Percentiles rank a stretch among this genome's conserved stretches.
Evolutionary conservation across 495 filamentous ascomycete genomes (phyloP).

Genomic region (Penicillium canescens): DNA sequence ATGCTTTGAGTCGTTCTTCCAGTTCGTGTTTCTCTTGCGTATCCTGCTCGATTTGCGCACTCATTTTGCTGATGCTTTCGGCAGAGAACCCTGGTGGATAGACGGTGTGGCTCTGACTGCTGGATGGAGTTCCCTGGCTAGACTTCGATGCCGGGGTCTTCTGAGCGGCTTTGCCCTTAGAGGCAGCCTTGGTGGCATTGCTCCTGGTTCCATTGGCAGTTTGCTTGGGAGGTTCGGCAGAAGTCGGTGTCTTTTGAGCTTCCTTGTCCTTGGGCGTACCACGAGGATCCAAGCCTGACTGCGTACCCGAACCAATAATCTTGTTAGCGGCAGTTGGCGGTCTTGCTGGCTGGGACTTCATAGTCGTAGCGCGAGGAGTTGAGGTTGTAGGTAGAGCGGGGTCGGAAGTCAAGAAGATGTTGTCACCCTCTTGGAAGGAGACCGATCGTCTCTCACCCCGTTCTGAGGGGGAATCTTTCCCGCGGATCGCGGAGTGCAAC

Average conservation of each 20-base stretch:
- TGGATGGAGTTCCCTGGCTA: not conserved
- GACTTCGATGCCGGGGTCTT: not conserved
- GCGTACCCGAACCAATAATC: not conserved
- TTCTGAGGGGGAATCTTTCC: constrained; percentile 17
- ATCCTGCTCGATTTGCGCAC: not conserved
- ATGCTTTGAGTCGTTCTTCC: too few species aligned
- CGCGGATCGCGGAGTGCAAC: constrained; percentile 25
- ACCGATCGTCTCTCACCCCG: constrained; percentile 23
- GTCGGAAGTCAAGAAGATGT: constrained; percentile 7
- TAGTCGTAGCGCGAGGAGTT: constrained; percentile 1
- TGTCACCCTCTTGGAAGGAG: constrained; percentile 25
- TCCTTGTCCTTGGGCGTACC: not conserved
- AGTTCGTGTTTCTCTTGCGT: not conserved
- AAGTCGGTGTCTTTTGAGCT: not conserved
- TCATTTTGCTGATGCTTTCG: not conserved
- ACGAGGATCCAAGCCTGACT: not conserved
- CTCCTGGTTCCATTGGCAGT: too few species aligned
- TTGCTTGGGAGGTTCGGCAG: too few species aligned
- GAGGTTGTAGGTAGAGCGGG: constrained; percentile 7
- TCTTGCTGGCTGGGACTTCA: not conserved
- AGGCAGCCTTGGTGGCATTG: too few species aligned
- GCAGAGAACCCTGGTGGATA: not conserved
- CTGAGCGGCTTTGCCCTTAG: not conserved
- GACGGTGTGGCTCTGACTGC: not conserved
- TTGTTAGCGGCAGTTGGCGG: not conserved